Evolutionary conservation across 192 early-diverging fungal genomes (phyloP), one percentile per base, ranked within the genome.

Genomic region (Helicostylum pulchrum): DNA sequence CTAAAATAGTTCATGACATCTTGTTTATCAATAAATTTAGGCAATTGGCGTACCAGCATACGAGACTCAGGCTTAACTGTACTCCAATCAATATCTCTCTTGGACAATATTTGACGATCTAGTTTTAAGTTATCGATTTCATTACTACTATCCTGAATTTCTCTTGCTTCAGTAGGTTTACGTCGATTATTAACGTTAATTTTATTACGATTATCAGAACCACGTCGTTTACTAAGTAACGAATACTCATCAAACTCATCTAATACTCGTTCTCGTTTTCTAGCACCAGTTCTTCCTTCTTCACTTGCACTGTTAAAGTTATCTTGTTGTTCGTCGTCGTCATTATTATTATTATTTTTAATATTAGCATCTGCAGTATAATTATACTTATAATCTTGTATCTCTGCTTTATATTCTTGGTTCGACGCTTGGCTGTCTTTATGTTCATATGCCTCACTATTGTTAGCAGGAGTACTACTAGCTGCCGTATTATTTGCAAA

Each of bases 31-130:
- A 62, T 56, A 21, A 53, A 23, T 53, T 39, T 44, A 42, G 67
- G 67, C 14, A 73, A 51, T 3, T 66, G 60, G 54, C 65, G 60
- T 39, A 73, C 61, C 34, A 64, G 39, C 71, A 73, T 73, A 50
- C 71, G 71, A 53, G 71, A 50, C 31, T 69, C 67, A 62, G 67
- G 44, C 36, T 60, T 48, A 46, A 56, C 42, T 48, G 30, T 42
- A 43, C 39, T 64, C 39, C 62, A 51, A 44, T 64, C 20, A 31
- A 64, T 53, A 26, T 32, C 51, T 53, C 62, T 51, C n/a, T 64
- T 51, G 36, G 62, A 64, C 34, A 43, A 53, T 42, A 53, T 51
- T 23, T 44, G 50, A 15, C 23, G 53, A 30, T 15, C 15, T 14
- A 55, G 53, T 39, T 39, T 39, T 9, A 39, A 9, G 9, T 4